Percentiles rank a stretch among this genome's conserved stretches.
These are phyloP conservation scores for Jaltomata sinuosa DNA, from an alignment of 257 asterid species.

Conservation along the genomic window DNA sequence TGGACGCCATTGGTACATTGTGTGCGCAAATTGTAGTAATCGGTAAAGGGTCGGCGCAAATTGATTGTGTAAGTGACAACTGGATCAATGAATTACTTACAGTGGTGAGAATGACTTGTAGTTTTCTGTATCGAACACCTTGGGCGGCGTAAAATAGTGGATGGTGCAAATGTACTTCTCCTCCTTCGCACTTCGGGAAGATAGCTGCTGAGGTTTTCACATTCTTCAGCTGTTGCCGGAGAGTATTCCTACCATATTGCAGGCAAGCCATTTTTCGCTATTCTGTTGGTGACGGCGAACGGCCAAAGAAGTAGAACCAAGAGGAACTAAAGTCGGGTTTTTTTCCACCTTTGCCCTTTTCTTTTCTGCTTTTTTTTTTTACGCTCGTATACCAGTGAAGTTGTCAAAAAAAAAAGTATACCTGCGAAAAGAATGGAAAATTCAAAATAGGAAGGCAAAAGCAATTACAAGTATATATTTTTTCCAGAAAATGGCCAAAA, in stretches of 20 bases:
- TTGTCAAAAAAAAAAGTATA: too few relatives aligned
- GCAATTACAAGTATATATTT: too few relatives aligned
- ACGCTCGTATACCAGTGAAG: too few relatives aligned
- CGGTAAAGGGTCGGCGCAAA: not conserved
- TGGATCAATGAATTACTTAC: slow-evolving; percentile 3
- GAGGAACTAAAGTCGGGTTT: not conserved
- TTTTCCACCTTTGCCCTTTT: not conserved
- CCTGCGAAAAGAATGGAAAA: too few relatives aligned
- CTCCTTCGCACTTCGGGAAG: not conserved
- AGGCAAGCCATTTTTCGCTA: not conserved
- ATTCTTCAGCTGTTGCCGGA: not conserved
- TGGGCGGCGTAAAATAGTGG: slow-evolving; percentile 28
- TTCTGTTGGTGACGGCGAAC: not conserved
- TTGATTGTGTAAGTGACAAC: not conserved
- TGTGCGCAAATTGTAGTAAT: not conserved
- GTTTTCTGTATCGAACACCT: slow-evolving; percentile 34
- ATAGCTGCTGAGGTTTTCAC: not conserved
- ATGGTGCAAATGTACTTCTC: slow-evolving; percentile 11
- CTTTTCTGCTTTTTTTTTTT: not conserved
- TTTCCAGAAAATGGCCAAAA: too few relatives aligned
- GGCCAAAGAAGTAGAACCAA: not conserved
- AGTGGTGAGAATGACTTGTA: slow-evolving; percentile 38
- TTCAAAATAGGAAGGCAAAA: too few relatives aligned
- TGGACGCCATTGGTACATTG: not conserved
- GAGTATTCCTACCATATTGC: not conserved